Evolutionary conservation across 139 green algal genomes (phyloP), one percentile per base, ranked within the genome.

Genomic region (Chlamydomonas incerta): DNA sequence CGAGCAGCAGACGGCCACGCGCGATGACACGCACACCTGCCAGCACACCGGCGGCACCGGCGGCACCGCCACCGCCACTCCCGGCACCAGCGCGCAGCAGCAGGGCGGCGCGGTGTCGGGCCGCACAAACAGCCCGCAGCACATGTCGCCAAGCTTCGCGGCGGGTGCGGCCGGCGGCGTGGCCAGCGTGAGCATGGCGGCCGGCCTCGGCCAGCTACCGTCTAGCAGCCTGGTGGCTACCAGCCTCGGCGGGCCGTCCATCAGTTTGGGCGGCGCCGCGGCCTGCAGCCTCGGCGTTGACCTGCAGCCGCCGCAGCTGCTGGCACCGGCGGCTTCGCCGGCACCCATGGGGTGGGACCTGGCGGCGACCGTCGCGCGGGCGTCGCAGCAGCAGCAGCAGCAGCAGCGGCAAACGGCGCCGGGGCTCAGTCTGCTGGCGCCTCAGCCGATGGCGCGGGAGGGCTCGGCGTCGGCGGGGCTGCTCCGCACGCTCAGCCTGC

Each of bases 81-180:
- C 77, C 23, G 77, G 77, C 63, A 66, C 1, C 31, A 77, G 80
- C 66, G 46, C 55, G 65, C 80, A 77, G 34, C 68, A 74, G 50
- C 80, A 37, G 37, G 67, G 41, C 41, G 41, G 41, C 8, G 41
- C 50, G 8, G 46, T 47, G 3, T 70, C 55, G 17, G 57, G 57
- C 34, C 77, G 76, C 33, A 72, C 62, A 65, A 81, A 82, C 35
- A 77, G 37, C 29, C 83, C 47, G 17, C 66, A 66, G 60, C 31
- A 60, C 29, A 50, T 75, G 55, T 57, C 67, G n/a, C 83, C 60
- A 0, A 68, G 41, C 73, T 73, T 68, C 26, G 50, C 35, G n/a
- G 41, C 21, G 17, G 23, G 5, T 34, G 35, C 68, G 33, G 34
- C 35, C 15, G 33, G 3, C 24, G 33, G 41, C 41, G 15, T 0